Percentiles rank a stretch among this genome's conserved stretches.
These are phyloP conservation scores for Magnusiomyces ingens DNA, from an alignment of 1,139 yeast genomes.

Conservation along the genomic window DNA sequence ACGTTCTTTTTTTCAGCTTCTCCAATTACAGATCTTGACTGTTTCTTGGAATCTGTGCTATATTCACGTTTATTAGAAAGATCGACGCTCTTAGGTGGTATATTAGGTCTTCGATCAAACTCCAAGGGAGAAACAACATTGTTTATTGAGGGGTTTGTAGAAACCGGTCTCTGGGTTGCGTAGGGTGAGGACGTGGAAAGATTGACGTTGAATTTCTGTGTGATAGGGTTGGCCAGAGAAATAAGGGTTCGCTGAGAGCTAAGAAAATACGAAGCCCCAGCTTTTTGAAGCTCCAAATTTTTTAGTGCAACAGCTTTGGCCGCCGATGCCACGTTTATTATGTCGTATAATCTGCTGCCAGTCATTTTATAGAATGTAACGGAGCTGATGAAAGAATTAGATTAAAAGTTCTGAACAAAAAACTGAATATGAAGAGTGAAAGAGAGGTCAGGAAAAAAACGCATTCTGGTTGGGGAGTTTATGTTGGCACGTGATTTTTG, in stretches of 20 bases:
- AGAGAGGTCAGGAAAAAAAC: background rate
- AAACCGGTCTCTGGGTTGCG: background rate
- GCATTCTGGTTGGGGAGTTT: background rate
- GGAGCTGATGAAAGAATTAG: background rate
- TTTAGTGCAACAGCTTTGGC: conserved; percentile 11
- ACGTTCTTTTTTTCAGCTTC: conserved; percentile 9
- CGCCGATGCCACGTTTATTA: conserved; percentile 19
- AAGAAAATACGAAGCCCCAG: background rate
- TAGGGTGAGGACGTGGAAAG: background rate
- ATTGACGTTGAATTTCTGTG: background rate
- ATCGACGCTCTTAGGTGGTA: background rate
- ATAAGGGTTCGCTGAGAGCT: conserved; percentile 6
- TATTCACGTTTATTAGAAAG: conserved; percentile 9
- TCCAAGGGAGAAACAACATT: background rate
- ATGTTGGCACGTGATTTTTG: background rate
- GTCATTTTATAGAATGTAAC: conserved; percentile 6
- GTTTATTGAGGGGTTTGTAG: no score
- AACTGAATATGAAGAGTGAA: background rate
- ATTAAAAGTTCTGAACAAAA: background rate
- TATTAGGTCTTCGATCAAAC: conserved; percentile 2
- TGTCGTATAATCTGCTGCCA: conserved; percentile 20
- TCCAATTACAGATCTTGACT: conserved; percentile 5
- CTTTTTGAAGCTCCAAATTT: conserved; percentile 5
- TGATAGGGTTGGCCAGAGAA: background rate
- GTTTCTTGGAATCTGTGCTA: conserved; percentile 1